Base-by-base conservation (phyloP, 495 filamentous ascomycete species). In the Lasiosphaeria miniovina region DNA sequence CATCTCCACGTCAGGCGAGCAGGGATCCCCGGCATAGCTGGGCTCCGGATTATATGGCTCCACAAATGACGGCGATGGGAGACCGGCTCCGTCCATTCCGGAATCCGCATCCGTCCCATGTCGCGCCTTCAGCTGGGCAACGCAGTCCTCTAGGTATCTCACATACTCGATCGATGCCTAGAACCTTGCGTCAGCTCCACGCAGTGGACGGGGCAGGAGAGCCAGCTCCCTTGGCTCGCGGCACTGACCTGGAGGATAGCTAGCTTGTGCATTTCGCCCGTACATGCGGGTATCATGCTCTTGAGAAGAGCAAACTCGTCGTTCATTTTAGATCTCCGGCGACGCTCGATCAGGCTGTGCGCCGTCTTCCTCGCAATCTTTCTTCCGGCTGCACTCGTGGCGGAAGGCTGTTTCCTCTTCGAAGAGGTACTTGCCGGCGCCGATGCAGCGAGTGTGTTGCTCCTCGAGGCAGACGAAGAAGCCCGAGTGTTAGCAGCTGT, bases 321-420 rank as follows among this genome's bases (percentile, higher is more conserved):
- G 66, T 98, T 98, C 94, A 98, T 98, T 79, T 98, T 98, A 5
- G 90, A 96, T 52, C 94, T 80, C 62, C 94, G 79, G 51, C 95
- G 77, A 14, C 94, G 83, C 75, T 98, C 94, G 67, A 98, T 98
- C 65, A 98, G 72, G 64, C 90, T 96, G 67, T 98, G 94, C 3
- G 94, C 94, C 2, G 95, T 98, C 73, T 98, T 98, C 63, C 94
- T 83, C 4, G 94, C 92, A 56, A 93, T 95, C 76, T 97, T 98
- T 41, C 90, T 83, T 4, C 91, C 90, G 0, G 92, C 89, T 0
- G 89, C 88, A 65, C 89, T 93, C 11, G 85, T 89, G 1, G 89
- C 82, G 58, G 79, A 82, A 3, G 80, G 79, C 57, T 80, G 76
- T 63, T 94, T 93, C 76, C 86, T 90, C 73, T 88, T 91, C 3